Evolutionary conservation across 2,329 filamentous ascomycete species (phyloP), one percentile per base, ranked within the genome.

Genomic region (Hirsutella thompsonii): DNA sequence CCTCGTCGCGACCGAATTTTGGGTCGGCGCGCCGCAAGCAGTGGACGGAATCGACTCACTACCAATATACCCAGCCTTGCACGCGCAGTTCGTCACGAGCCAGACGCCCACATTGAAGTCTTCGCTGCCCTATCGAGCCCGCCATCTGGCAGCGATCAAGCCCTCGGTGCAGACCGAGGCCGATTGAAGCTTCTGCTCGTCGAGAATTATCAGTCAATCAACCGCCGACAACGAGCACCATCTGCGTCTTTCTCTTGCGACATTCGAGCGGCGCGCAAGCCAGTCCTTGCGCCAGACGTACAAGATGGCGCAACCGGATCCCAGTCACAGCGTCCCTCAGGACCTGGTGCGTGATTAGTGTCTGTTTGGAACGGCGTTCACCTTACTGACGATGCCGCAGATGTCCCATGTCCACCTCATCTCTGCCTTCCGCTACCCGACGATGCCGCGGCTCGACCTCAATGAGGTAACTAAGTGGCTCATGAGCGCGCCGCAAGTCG

Each of bases 401-500:
- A 76, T 93, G 56, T 81, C 80, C 40, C 90, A 96, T 66, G 78
- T 95, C 52, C 90, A 96, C 60, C 77, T 95, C 46, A 70, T 95
- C 48, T 95, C 88, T 38, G 81, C 80, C 33, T 83, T 82, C 58
- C 76, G 82, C 53, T 95, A 89, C 61, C 84, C 90, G 2, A 64
- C 76, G 45, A 76, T 83, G 55, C 77, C 78, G 39, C 74, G 76
- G 40, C 70, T 94, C 49, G 77, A 81, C 51, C 69, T 84, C 23
- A 76, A 83, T 43, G 83, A 89, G 49, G 84, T 90, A 20, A 81
- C 87, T 46, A 81, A 85, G 54, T 90, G 86, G 72, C 75, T 96
- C 45, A 71, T 89, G 55, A 77, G 80, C 53, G 89, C 88, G 32
- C 86, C 89, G 8, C 82, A 85, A 55, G 83, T 94, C 46, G 83